phyloP scores from a whole-genome alignment of 345 rosid species.

The Trapa incisa region DNA sequence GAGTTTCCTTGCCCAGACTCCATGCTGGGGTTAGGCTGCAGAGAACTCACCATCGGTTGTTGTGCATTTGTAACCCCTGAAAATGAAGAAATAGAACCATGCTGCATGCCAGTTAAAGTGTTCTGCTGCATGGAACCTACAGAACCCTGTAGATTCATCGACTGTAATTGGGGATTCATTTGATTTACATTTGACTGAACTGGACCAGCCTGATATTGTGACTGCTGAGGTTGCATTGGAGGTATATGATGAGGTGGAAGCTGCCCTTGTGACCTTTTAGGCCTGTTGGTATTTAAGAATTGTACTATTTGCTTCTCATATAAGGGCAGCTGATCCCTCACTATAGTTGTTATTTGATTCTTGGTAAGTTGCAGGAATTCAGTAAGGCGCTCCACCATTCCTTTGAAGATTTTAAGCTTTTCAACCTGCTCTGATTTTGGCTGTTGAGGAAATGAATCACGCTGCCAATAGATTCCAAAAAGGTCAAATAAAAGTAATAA shows the following conservation, averaged over 20 bases:
- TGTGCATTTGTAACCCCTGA: constrained; percentile 34
- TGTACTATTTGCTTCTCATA: constrained; percentile 58
- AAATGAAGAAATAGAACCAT: constrained; percentile 44
- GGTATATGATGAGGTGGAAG: constrained; percentile 17
- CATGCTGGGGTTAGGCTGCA: constrained; percentile 43
- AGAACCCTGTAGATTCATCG: constrained; percentile 49
- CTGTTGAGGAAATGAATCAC: constrained; percentile 50
- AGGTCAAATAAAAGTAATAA: not conserved
- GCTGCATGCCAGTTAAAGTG: constrained; percentile 21
- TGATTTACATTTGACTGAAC: constrained; percentile 56
- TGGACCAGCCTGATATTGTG: constrained; percentile 39
- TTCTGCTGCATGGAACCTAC: constrained; percentile 6
- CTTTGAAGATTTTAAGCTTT: constrained; percentile 40
- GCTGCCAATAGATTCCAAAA: constrained; percentile 17
- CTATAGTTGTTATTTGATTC: constrained; percentile 26
- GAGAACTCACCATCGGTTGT: constrained; percentile 49
- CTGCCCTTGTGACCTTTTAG: constrained; percentile 59
- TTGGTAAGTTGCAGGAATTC: constrained; percentile 36
- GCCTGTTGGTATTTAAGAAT: constrained; percentile 43
- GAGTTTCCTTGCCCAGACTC: constrained; percentile 71
- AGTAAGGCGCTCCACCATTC: constrained; percentile 57
- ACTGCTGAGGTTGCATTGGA: constrained; percentile 10
- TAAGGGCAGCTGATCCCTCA: constrained; percentile 49
- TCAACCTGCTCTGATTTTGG: constrained; percentile 59
- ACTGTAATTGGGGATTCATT: constrained; percentile 53